Percentiles rank a stretch among this genome's conserved stretches.
Conservation (phyloP, 2,329 filamentous ascomycete species). For the Botrytis aclada region DNA sequence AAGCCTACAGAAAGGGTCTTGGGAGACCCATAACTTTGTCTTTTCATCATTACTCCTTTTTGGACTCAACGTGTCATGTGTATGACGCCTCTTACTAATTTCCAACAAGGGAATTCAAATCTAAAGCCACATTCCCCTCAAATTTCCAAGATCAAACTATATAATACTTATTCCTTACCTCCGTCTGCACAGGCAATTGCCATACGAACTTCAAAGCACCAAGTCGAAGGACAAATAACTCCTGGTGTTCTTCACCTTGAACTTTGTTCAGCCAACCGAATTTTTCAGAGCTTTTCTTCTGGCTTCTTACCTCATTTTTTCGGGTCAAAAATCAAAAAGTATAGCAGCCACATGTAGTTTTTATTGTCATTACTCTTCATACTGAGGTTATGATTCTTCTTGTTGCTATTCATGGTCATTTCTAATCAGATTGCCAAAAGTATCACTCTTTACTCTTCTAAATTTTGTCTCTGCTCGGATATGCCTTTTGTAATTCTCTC, state of each 20-base stretch:
- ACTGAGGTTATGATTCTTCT: neutral
- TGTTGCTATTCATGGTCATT: neutral
- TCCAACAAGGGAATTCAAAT: neutral
- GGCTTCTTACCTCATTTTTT: rapidly evolving
- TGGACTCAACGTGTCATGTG: neutral
- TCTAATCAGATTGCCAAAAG: neutral
- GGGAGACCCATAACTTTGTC: rapidly evolving
- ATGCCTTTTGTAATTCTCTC: neutral
- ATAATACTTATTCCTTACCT: neutral
- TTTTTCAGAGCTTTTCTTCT: neutral
- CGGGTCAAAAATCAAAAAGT: neutral
- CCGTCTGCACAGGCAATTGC: no score
- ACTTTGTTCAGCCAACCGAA: neutral
- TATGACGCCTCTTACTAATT: neutral
- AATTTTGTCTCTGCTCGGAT: neutral
- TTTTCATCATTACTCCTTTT: neutral
- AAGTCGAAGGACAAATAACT: neutral
- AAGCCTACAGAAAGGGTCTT: neutral
- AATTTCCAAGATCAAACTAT: neutral
- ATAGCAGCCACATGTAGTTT: rapidly evolving
- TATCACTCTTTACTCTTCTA: neutral
- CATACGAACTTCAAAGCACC: rapidly evolving
- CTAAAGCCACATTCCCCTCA: neutral
- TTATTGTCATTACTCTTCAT: rapidly evolving
- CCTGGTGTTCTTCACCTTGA: neutral